Conservation (phyloP, 1,284 basidiomycete species). For the Athelia sp. region DNA sequence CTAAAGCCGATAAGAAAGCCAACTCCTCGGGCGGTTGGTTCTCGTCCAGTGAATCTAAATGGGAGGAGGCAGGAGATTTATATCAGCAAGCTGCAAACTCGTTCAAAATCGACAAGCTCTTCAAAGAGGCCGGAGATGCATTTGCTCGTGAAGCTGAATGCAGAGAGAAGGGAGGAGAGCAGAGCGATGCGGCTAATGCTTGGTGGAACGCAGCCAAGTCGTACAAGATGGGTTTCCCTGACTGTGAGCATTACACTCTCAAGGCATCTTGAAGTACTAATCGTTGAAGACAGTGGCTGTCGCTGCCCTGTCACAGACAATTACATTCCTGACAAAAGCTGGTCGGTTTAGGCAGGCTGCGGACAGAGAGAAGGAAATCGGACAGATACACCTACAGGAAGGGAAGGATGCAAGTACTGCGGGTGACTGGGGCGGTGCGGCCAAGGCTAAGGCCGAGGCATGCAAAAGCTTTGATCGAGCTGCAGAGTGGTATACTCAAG, state of each 20-base stretch:
- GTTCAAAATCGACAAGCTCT: slow-evolving; percentile 92
- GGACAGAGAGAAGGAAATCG: slow-evolving; percentile 96
- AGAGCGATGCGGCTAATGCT: slow-evolving; percentile 91
- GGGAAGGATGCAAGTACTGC: slow-evolving; percentile 49
- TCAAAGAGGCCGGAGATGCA: slow-evolving; percentile 86
- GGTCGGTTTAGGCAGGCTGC: slow-evolving; percentile 97
- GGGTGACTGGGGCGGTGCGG: no score
- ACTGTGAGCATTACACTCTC: slow-evolving; percentile 48
- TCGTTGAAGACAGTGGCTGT: slow-evolving; percentile 69
- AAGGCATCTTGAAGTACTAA: slow-evolving; percentile 3
- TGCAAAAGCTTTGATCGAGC: slow-evolving; percentile 91
- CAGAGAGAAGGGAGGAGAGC: slow-evolving; percentile 80
- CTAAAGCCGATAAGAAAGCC: slow-evolving; percentile 92
- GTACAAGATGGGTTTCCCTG: slow-evolving; percentile 84
- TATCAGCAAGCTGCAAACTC: slow-evolving; percentile 93
- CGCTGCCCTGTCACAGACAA: slow-evolving; percentile 83
- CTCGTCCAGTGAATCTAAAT: slow-evolving; percentile 74
- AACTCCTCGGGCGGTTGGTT: slow-evolving; percentile 84
- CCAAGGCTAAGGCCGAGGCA: slow-evolving; percentile 46
- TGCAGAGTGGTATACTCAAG: slow-evolving; percentile 96
- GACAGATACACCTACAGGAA: slow-evolving; percentile 85
- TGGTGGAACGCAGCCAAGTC: slow-evolving; percentile 97
- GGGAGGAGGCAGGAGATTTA: slow-evolving; percentile 91
- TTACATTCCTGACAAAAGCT: slow-evolving; percentile 76
- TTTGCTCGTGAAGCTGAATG: slow-evolving; percentile 90